Conservation (phyloP, 192 early-diverging fungal genomes). For the Podila epicladia region DNA sequence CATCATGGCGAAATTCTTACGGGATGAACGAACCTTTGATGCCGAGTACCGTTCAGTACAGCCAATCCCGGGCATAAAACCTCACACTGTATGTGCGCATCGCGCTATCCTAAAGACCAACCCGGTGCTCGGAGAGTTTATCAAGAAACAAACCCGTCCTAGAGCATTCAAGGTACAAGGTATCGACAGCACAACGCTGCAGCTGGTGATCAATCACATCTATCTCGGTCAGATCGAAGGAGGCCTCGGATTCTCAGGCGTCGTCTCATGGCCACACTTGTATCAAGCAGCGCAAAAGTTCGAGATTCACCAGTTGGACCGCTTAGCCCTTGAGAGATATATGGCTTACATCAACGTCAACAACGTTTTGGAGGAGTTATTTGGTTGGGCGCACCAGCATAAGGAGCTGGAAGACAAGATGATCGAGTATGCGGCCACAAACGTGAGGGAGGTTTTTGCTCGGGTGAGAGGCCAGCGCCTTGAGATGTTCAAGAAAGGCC, state of each 20-base stretch:
- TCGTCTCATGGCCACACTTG: slow-evolving; percentile 11
- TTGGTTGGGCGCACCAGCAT: slow-evolving; percentile 23
- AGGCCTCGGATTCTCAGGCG: slow-evolving; percentile 7
- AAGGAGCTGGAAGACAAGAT: slow-evolving; percentile 6
- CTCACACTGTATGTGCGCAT: not conserved
- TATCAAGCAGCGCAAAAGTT: slow-evolving; percentile 14
- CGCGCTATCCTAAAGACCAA: not conserved
- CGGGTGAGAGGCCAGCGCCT: not conserved
- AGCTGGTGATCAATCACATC: slow-evolving; percentile 17
- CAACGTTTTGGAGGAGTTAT: not conserved
- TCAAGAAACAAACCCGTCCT: not conserved
- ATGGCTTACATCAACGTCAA: not conserved
- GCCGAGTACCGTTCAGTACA: not conserved
- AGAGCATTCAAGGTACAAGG: not conserved
- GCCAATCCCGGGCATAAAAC: not conserved
- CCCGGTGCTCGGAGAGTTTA: not conserved
- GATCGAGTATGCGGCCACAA: not conserved
- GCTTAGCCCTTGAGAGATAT: not conserved
- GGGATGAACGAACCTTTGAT: not conserved
- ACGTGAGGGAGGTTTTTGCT: not conserved
- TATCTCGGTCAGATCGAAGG: slow-evolving; percentile 19
- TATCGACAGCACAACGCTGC: slow-evolving; percentile 5
- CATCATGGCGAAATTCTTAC: not conserved
- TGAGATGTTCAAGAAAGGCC: not conserved
- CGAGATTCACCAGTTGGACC: not conserved